phyloP scores from a whole-genome alignment of 352 stramenopile genomes.

The Globisporangium acanthophoron region DNA sequence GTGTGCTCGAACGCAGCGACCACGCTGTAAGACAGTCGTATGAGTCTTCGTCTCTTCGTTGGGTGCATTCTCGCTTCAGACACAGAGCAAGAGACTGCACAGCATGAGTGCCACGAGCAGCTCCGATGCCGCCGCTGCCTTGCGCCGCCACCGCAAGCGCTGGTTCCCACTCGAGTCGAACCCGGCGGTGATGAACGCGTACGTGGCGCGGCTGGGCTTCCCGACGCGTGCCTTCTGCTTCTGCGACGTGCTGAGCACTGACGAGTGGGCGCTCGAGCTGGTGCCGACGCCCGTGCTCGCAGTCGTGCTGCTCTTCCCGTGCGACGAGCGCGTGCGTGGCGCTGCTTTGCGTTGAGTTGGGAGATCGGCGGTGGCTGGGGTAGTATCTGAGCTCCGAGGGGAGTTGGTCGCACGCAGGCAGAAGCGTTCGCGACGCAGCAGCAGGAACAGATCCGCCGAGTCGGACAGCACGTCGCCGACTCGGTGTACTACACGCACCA shows the following conservation, averaged over 20 bases:
- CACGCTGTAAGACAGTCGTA: no score
- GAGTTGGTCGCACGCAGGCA: slow-evolving; percentile 20
- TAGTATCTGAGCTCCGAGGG: no score
- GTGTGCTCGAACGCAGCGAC: no score
- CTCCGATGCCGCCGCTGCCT: no score
- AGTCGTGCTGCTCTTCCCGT: slow-evolving; percentile 95
- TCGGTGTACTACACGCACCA: slow-evolving; percentile 92
- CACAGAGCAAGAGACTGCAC: no score
- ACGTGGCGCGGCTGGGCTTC: slow-evolving; percentile 92
- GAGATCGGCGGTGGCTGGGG: no score
- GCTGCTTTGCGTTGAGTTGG: neutral
- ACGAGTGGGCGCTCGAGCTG: slow-evolving; percentile 96
- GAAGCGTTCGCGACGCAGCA: slow-evolving; percentile 79
- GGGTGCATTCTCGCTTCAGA: no score
- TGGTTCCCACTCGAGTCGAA: slow-evolving; percentile 94
- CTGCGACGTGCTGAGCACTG: slow-evolving; percentile 93
- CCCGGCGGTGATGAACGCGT: slow-evolving; percentile 93
- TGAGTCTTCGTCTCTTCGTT: no score
- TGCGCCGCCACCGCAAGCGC: slow-evolving; percentile 38
- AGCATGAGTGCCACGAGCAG: no score
- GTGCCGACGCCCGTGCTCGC: slow-evolving; percentile 89
- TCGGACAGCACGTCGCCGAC: slow-evolving; percentile 69
- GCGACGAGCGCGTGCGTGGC: slow-evolving; percentile 78
- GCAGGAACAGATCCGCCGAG: slow-evolving; percentile 48
- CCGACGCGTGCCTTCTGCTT: slow-evolving; percentile 83